Evolutionary conservation across 768 basidiomycete species (phyloP).

Genomic region (Hemileccinum rubropunctum): DNA sequence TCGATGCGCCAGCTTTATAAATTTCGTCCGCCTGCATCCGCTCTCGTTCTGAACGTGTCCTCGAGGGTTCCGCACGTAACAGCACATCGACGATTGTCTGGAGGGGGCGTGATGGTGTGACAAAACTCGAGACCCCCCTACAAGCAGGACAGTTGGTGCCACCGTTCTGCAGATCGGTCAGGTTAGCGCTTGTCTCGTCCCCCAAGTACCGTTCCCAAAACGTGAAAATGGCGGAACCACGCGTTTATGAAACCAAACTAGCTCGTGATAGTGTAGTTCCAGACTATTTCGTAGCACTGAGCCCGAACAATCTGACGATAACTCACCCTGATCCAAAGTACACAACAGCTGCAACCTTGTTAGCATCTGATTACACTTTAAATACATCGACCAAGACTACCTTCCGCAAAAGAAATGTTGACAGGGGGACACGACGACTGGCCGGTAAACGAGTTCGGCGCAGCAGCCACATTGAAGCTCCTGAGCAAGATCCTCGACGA

Average conservation of each 20-base stretch:
- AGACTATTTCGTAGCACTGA: constrained; percentile 6
- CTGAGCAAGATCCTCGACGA: constrained; percentile 63
- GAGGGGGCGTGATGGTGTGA: constrained; percentile 69
- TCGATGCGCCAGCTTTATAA: constrained; percentile 57
- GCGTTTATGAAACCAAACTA: not conserved
- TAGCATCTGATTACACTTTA: constrained; percentile 40
- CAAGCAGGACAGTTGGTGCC: constrained; percentile 85
- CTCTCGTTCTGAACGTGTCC: constrained; percentile 65
- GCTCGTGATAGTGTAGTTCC: not conserved
- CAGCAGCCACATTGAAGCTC: constrained; percentile 88
- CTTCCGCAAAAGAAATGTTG: constrained; percentile 93
- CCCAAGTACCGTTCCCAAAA: not conserved
- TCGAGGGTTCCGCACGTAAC: constrained; percentile 67
- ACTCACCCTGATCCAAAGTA: constrained; percentile 83
- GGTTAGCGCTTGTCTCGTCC: constrained; percentile 9
- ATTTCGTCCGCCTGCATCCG: constrained; percentile 80
- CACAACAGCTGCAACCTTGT: constrained; percentile 57
- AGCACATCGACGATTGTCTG: constrained; percentile 72
- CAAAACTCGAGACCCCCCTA: constrained; percentile 63
- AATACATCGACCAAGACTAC: constrained; percentile 36
- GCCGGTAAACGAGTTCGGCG: constrained; percentile 75
- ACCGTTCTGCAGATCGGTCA: constrained; percentile 55
- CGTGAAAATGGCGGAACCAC: not conserved
- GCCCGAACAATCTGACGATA: not conserved
- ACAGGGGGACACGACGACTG: constrained; percentile 80